Conservation (phyloP, 108 stramenopile species). For the Pseudonitzschia pungens region DNA sequence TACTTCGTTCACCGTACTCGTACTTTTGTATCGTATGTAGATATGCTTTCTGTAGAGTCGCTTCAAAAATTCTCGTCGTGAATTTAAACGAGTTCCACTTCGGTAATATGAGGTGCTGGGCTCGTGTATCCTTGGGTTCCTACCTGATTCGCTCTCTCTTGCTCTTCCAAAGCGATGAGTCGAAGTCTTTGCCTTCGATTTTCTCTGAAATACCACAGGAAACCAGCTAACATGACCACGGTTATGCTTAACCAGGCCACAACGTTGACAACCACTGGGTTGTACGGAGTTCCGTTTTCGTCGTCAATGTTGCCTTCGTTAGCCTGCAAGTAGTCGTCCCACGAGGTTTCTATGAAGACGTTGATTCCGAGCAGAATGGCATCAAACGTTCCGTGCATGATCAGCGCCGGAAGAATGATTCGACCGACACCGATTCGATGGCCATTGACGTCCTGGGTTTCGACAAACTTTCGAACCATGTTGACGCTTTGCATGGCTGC, state of each 20-base stretch:
- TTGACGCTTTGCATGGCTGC: conserved; percentile 89
- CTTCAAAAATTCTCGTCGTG: background rate
- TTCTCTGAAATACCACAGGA: conserved; percentile 68
- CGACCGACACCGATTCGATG: conserved; percentile 84
- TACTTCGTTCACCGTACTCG: background rate
- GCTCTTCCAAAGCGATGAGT: conserved; percentile 65
- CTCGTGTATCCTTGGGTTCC: conserved; percentile 13
- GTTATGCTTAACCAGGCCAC: conserved; percentile 65
- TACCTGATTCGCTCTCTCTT: conserved; percentile 31
- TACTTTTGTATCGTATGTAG: background rate
- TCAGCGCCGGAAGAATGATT: conserved; percentile 74
- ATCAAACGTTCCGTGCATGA: conserved; percentile 87
- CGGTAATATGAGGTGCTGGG: conserved; percentile 17
- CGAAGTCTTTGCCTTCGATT: conserved; percentile 57
- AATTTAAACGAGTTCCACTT: conserved; percentile 31
- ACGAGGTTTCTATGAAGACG: conserved; percentile 69
- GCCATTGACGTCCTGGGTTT: conserved; percentile 46
- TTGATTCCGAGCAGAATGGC: conserved; percentile 76
- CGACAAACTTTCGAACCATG: conserved; percentile 83
- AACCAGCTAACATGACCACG: conserved; percentile 56
- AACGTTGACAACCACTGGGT: conserved; percentile 56
- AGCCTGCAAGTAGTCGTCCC: conserved; percentile 58
- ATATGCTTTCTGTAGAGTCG: background rate
- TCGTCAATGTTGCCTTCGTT: conserved; percentile 59
- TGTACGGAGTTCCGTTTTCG: conserved; percentile 52